Evolutionary conservation across 441 rosid genomes (phyloP).

Genomic region (Euphorbia celastroides): DNA sequence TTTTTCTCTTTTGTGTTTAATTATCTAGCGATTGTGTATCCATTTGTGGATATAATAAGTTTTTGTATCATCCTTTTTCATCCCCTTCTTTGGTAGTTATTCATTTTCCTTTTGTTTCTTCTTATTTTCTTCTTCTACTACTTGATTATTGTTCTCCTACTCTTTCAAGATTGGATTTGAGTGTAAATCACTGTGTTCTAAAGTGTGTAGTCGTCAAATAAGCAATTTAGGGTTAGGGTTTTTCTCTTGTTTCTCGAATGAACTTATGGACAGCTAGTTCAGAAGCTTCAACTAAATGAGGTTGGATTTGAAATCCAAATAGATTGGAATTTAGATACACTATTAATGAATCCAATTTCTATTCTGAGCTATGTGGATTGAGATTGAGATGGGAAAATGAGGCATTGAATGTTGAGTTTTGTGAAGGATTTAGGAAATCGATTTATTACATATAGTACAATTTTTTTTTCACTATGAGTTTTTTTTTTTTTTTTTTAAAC

Average conservation of each 20-base stretch:
- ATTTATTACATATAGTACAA: background rate
- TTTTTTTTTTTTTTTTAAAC: too few species aligned
- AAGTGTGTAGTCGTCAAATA: slow-evolving; percentile 3
- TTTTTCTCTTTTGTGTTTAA: slow-evolving; percentile 20
- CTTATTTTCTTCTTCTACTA: too few species aligned
- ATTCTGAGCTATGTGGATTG: slow-evolving; percentile 7
- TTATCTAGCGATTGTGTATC: slow-evolving; percentile 19
- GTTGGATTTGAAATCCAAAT: background rate
- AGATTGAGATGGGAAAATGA: slow-evolving; percentile 6
- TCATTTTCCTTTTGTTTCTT: background rate
- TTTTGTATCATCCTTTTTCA: slow-evolving; percentile 15
- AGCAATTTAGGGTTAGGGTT: slow-evolving; percentile 40
- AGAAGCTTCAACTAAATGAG: background rate
- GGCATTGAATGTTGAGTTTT: slow-evolving; percentile 17
- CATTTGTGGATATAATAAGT: slow-evolving; percentile 11
- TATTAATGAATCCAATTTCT: background rate
- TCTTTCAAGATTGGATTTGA: background rate
- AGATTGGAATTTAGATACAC: background rate
- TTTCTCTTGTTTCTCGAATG: slow-evolving; percentile 6
- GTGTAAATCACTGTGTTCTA: background rate
- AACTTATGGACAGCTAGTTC: background rate
- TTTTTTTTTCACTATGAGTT: too few species aligned
- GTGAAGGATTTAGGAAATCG: slow-evolving; percentile 10
- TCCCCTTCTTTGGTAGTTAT: background rate
- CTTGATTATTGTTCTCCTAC: background rate